phyloP scores from a whole-genome alignment of 2,329 filamentous ascomycete species.

The Phaeomoniella chlamydospora region DNA sequence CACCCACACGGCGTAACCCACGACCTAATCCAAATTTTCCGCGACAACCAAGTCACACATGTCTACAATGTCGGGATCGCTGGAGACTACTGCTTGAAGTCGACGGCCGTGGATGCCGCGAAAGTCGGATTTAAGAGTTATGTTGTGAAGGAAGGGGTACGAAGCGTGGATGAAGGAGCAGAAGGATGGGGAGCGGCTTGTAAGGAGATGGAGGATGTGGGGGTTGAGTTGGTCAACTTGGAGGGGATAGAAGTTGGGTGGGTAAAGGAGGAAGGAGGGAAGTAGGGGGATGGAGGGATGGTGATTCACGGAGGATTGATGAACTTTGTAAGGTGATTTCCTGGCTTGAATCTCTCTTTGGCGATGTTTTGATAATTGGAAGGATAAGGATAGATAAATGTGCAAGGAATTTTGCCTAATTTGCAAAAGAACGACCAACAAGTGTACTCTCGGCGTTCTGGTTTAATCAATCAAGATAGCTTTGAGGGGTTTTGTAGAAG shows the following conservation, averaged over 20 bases:
- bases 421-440: too few species aligned
- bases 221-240: slow-evolving; percentile 3
- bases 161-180: slow-evolving; percentile 48
- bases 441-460: too few species aligned
- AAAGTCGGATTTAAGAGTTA: slow-evolving; percentile 63
- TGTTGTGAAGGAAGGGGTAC: slow-evolving; percentile 66
- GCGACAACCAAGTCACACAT: slow-evolving; percentile 48
- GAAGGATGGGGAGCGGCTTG: slow-evolving; percentile 31
- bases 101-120: slow-evolving; percentile 63
- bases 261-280: not conserved
- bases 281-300: too few species aligned
- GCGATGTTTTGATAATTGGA: too few species aligned
- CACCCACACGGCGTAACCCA: slow-evolving; percentile 27
- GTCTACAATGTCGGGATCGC: slow-evolving; percentile 80
- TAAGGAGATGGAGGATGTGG: not conserved
- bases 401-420: too few species aligned
- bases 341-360: too few species aligned
- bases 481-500: too few species aligned
- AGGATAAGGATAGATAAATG: too few species aligned
- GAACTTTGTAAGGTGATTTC: too few species aligned
- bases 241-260: not conserved
- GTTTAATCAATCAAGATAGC: too few species aligned
- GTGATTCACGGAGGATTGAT: too few species aligned
- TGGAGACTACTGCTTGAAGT: slow-evolving; percentile 77
- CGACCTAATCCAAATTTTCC: slow-evolving; percentile 47